Evolutionary conservation across 2,329 filamentous ascomycete genomes (phyloP), one percentile per base, ranked within the genome.

Genomic region (Cryphonectria japonica): DNA sequence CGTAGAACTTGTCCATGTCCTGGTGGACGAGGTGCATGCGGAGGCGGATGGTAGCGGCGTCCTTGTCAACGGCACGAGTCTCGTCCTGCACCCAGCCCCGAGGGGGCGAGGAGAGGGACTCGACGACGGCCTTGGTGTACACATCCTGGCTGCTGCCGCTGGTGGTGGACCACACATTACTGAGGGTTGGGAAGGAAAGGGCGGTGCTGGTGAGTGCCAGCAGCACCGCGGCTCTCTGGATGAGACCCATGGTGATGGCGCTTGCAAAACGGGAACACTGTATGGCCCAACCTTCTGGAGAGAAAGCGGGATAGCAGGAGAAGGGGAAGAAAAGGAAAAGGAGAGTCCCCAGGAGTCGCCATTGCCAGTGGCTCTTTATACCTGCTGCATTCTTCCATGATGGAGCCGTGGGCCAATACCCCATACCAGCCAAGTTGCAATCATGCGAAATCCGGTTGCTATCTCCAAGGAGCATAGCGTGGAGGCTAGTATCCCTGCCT

Each of bases 1-100:
- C 63, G 37, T 72, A 32, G 66, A 72, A 72, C 41, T 72, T 71
- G 46, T 65, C 71, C 71, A 72, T 71, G 63, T 72, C 69, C 63
- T 72, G 71, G 59, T 69, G 62, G 59, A 64, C 66, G 26, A 72
- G 71, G 34, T 72, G 71, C 50, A 72, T 29, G 34, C 71, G 71
- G 5, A 72, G 71, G 11, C 67, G 71, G 50, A 72, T 72, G 37
- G 29, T 29, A 2, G 62, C 46, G 3, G 29, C 46, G 13, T 72
- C 69, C 66, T 72, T 72, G 66, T 71, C 69, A 32, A 72, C 62
- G 54, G 60, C 50, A n/a, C 52, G 54, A 9, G 71, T 59, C n/a
- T 66, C 63, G 22, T 72, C 64, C 69, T 69, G 67, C 16, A 69
- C 66, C 71, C 71, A 72, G 13, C 71, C 69, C 62, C 59, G 63